These are phyloP conservation scores for Botrytis elliptica DNA, from an alignment of 2,329 filamentous ascomycete species.

Conservation along the genomic window DNA sequence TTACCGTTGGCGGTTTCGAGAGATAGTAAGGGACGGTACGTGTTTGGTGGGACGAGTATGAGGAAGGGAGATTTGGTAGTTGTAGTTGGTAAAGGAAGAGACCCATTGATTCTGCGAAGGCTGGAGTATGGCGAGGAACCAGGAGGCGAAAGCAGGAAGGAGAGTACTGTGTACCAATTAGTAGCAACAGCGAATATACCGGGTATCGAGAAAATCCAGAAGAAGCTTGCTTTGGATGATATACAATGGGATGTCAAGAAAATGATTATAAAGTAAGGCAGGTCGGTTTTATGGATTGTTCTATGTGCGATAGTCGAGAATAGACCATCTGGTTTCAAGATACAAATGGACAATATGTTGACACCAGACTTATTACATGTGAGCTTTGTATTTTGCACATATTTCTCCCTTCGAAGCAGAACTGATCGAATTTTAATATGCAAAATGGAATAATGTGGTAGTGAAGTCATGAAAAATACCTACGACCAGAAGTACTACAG, in stretches of 20 bases:
- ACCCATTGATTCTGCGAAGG: not conserved
- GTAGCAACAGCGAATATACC: not conserved
- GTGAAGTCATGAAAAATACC: not conserved
- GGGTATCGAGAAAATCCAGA: not conserved
- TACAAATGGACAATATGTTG: not conserved
- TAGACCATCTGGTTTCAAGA: not conserved
- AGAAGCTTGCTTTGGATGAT: not conserved
- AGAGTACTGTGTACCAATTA: not conserved
- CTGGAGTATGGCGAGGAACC: not conserved
- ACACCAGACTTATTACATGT: not conserved
- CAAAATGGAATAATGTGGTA: not conserved
- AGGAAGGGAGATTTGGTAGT: not conserved
- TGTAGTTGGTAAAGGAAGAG: not conserved
- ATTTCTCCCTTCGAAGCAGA: not conserved
- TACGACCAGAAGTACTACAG: not conserved
- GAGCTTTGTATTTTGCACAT: not conserved
- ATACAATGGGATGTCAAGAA: not conserved
- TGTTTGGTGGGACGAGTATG: not conserved
- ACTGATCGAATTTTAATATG: not conserved
- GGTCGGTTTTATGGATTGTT: not conserved
- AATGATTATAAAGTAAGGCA: not conserved
- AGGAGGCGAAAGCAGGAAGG: not conserved
- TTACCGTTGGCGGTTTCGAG: not conserved
- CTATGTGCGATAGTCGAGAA: not conserved
- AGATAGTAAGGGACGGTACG: not conserved